phyloP scores from a whole-genome alignment of 2,329 filamentous ascomycete genomes.

The Truncatella angustata region DNA sequence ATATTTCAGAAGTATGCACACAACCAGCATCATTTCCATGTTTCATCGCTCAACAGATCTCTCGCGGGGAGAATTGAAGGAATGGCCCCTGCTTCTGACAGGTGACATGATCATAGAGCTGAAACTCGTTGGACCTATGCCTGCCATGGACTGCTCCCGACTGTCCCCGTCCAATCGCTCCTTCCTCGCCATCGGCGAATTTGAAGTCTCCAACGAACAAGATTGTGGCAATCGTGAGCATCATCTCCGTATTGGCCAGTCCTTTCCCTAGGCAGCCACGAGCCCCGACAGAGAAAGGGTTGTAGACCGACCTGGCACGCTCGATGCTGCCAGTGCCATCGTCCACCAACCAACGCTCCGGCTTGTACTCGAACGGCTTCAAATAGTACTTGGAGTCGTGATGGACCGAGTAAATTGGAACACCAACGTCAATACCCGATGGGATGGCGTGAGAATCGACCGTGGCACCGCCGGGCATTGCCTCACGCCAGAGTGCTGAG shows the following conservation, averaged over 20 bases:
- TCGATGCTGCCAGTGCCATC: slow-evolving; percentile 5
- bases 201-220: slow-evolving; percentile 5
- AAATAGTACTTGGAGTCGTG: slow-evolving; percentile 11
- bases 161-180: not conserved
- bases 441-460: slow-evolving; percentile 11
- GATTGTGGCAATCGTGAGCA: slow-evolving; percentile 2
- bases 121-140: slow-evolving; percentile 7
- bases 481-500: slow-evolving; percentile 11
- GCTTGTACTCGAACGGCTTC: slow-evolving; percentile 12
- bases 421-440: slow-evolving; percentile 12
- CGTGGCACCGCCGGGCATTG: not conserved
- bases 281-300: slow-evolving; percentile 1
- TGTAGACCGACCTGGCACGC: not conserved
- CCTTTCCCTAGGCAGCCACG: slow-evolving; percentile 8
- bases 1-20: too few relatives aligned
- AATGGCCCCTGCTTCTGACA: slow-evolving; percentile 10
- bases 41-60: not conserved
- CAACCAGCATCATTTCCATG: too few relatives aligned
- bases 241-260: slow-evolving; percentile 11
- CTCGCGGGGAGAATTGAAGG: slow-evolving; percentile 2
- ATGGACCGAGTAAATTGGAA: slow-evolving; percentile 11
- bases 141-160: slow-evolving; percentile 1
- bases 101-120: slow-evolving; percentile 11
- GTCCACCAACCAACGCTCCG: slow-evolving; percentile 13
- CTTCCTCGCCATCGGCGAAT: slow-evolving; percentile 1